phyloP scores from a whole-genome alignment of 139 green algal genomes.

The Chlorella sp. region DNA sequence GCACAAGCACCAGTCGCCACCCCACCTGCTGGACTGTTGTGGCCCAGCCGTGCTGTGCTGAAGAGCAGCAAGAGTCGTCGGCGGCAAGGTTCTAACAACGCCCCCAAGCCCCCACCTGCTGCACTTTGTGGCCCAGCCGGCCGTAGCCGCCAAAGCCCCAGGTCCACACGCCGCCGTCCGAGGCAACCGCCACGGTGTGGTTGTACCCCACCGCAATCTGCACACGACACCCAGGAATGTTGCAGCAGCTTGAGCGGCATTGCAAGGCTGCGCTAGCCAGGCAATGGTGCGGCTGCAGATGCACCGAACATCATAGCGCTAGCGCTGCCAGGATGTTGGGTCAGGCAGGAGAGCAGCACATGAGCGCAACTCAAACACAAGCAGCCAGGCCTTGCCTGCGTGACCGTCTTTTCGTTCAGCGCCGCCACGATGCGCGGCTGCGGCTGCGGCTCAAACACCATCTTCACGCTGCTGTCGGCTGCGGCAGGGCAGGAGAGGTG shows the following conservation, averaged over 20 bases:
- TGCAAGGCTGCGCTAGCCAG: too few species aligned
- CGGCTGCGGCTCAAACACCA: constrained; percentile 91
- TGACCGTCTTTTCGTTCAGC: constrained; percentile 68
- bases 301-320: too few species aligned
- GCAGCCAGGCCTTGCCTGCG: constrained; percentile 59
- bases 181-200: constrained; percentile 76
- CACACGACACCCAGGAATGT: too few species aligned
- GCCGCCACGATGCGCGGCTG: constrained; percentile 72
- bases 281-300: too few species aligned
- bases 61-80: too few species aligned
- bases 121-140: constrained; percentile 88
- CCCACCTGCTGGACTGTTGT: background rate
- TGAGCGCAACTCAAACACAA: too few species aligned
- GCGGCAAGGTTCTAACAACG: too few species aligned
- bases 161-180: constrained; percentile 56
- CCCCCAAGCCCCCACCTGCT: constrained; percentile 50
- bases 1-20: background rate
- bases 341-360: too few species aligned
- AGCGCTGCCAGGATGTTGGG: too few species aligned
- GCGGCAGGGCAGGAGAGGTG: too few species aligned
- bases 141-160: constrained; percentile 85
- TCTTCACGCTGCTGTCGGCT: constrained; percentile 63
- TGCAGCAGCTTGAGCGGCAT: too few species aligned
- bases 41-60: too few species aligned
- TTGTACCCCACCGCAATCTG: constrained; percentile 30